Base-by-base conservation (phyloP, 495 filamentous ascomycete species). In the Pyrenula massariospora region DNA sequence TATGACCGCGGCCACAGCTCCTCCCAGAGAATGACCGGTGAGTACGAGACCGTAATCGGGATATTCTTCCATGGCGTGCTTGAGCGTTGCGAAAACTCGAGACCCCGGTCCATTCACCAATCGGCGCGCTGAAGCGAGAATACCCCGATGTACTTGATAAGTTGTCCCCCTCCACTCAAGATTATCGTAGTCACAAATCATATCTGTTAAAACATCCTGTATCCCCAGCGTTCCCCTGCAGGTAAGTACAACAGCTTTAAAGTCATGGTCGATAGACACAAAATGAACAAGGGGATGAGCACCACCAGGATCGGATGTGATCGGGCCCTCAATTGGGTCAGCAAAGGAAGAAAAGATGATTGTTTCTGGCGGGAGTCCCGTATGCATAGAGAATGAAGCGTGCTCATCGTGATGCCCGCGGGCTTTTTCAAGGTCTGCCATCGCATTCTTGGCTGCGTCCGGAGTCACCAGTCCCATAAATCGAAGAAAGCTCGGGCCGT, bases 61-160 rank as follows among this genome's bases (percentile, higher is more conserved):
- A 57, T 83, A 86, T 53, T 87, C 79, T 55, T 87, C 83, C 1
- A 91, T 70, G 0, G 87, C 85, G n/a, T 81, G 75, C 61, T 80
- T 78, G 24, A 91, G 78, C 0, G 82, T 87, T 52, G 77, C 73
- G 58, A 91, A 76, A 1, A 91, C 83, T 50, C 80, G 69, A 12
- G 71, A 70, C 3, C 84, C 83, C 31, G 82, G 82, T 19, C 83
- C 84, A 62, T 84, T 81, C 0, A 91, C 72, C 1, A 91, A 73
- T 3, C 86, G 78, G 22, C 80, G 73, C 2, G 87, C 87, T 2
- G 86, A 89, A 12, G 87, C 86, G 60, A 88, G 83, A 61, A 91
- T 87, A n/a, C 87, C 87, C 64, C 89, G 90, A 69, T 91, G 87
- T 0, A 89, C 86, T 54, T 84, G 83, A 70, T 89, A 90, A 2